phyloP scores from a whole-genome alignment of 1,139 yeast genomes.

The Kodamaea plutei region DNA sequence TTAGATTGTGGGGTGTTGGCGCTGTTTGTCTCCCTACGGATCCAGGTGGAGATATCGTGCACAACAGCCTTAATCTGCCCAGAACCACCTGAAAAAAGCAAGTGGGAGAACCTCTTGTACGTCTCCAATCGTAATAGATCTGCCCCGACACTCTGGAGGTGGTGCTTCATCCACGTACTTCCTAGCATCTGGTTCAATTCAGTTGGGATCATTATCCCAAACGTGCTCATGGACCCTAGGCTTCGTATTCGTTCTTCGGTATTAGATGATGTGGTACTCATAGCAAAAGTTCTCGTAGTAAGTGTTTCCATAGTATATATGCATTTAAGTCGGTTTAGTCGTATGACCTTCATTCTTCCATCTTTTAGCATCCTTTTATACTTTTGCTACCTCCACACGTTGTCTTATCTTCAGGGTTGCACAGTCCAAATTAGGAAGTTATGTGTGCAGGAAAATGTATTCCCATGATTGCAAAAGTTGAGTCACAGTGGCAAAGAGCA shows the following conservation, averaged over 20 bases:
- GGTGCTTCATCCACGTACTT: slow-evolving; percentile 31
- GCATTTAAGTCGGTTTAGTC: neutral
- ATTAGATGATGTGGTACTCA: neutral
- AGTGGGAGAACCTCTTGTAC: slow-evolving; percentile 31
- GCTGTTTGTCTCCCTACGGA: slow-evolving; percentile 25
- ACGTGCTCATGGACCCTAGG: neutral
- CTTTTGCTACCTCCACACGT: no score
- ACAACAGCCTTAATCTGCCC: slow-evolving; percentile 34
- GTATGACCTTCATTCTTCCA: neutral
- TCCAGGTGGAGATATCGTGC: slow-evolving; percentile 34
- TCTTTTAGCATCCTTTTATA: neutral
- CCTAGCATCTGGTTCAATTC: slow-evolving; percentile 15
- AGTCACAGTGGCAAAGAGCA: no score
- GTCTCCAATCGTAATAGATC: slow-evolving; percentile 34
- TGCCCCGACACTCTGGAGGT: slow-evolving; percentile 33
- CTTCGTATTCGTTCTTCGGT: neutral
- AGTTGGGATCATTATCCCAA: slow-evolving; percentile 9
- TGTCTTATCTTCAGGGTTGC: no score
- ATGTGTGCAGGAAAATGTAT: no score
- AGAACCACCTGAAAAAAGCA: slow-evolving; percentile 32
- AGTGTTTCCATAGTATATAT: neutral
- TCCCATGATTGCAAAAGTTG: no score
- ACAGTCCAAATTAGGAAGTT: no score
- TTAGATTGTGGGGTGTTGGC: slow-evolving; percentile 12
- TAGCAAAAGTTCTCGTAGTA: neutral